Conservation (phyloP, 1,284 basidiomycete species). For the Trametes hirsuta region DNA sequence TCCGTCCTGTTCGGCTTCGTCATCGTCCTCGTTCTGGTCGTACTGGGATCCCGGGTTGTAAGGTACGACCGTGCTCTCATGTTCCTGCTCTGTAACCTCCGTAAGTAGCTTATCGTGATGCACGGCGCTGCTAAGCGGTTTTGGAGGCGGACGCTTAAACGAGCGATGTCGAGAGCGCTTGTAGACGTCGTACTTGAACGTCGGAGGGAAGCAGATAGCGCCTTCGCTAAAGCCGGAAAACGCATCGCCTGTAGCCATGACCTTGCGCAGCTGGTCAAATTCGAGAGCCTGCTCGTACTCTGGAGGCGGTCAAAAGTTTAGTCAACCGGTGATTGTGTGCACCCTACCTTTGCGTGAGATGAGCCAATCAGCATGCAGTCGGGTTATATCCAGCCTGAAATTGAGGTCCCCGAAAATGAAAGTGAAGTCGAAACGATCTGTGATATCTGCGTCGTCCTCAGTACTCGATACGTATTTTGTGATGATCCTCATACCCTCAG, state of each 20-base stretch:
- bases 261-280: conserved; percentile 78
- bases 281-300: conserved; percentile 74
- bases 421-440: conserved; percentile 81
- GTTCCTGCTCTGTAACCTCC: conserved; percentile 44
- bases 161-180: conserved; percentile 43
- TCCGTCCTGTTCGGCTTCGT: conserved; percentile 38
- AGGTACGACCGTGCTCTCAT: conserved; percentile 15
- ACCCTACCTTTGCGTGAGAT: conserved; percentile 39
- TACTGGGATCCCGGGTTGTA: conserved; percentile 14
- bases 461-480: not conserved
- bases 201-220: conserved; percentile 75
- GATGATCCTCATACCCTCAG: conserved; percentile 55
- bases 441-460: conserved; percentile 55
- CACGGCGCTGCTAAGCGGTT: conserved; percentile 37
- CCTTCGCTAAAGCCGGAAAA: conserved; percentile 77
- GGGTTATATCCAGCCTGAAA: conserved; percentile 74
- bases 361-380: conserved; percentile 75
- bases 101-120: conserved; percentile 36
- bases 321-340: too few relatives aligned
- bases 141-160: conserved; percentile 32
- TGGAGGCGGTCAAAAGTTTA: conserved; percentile 29
- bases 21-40: conserved; percentile 29
- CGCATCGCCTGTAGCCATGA: conserved; percentile 65
- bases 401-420: conserved; percentile 86
- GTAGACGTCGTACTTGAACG: conserved; percentile 83